Conservation (phyloP, 192 early-diverging fungal genomes). For the Haplosporangium gracile region DNA sequence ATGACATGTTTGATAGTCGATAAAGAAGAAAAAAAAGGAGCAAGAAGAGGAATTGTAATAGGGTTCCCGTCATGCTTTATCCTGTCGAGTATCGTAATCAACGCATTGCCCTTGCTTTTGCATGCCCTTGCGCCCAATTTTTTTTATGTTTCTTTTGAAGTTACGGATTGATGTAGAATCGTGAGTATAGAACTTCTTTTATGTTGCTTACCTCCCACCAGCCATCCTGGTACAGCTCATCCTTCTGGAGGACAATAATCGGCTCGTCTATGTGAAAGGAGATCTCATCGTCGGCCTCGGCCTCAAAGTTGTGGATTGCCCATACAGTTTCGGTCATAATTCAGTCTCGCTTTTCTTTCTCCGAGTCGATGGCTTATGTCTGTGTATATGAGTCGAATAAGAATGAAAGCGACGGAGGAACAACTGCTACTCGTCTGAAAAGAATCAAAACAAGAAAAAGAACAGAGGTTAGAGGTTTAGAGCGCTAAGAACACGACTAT, state of each 20-base stretch:
- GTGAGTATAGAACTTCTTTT: not conserved
- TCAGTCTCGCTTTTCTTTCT: not conserved
- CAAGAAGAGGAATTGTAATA: not conserved
- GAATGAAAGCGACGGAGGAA: not conserved
- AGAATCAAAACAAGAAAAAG: not conserved
- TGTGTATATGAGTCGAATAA: not conserved
- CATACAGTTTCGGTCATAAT: slow-evolving; percentile 62
- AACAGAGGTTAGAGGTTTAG: not conserved
- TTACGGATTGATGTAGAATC: not conserved
- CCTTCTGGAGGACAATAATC: slow-evolving; percentile 77
- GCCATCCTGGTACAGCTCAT: slow-evolving; percentile 78
- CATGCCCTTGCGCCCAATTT: slow-evolving; percentile 2
- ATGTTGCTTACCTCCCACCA: slow-evolving; percentile 78
- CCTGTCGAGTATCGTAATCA: not conserved
- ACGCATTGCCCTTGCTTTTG: not conserved
- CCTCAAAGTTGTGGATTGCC: slow-evolving; percentile 69
- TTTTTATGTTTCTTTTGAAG: not conserved
- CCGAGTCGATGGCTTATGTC: not conserved
- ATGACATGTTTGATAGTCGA: not conserved
- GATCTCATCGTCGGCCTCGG: slow-evolving; percentile 79
- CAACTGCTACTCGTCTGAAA: not conserved
- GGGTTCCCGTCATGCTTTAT: not conserved
- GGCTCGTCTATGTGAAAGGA: slow-evolving; percentile 74
- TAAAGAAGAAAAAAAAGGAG: no score
- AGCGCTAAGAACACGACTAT: not conserved